Evolutionary conservation across 75 land plant species (phyloP).

Genomic region (Picea sitchensis): DNA sequence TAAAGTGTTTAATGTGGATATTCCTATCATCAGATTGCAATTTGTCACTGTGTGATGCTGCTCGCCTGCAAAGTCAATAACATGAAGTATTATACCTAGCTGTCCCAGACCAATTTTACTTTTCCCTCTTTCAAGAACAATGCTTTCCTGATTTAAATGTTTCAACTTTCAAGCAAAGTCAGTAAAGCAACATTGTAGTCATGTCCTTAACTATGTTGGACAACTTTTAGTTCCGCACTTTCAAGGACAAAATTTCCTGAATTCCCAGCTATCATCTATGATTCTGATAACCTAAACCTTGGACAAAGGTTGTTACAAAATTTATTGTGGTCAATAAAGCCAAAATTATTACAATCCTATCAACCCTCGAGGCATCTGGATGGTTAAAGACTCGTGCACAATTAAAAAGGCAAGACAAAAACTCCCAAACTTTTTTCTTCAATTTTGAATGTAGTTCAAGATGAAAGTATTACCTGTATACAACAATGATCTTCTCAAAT

Average conservation of each 20-base stretch:
- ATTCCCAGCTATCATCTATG: neutral
- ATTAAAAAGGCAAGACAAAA: neutral
- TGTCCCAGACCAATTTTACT: neutral
- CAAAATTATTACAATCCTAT: neutral
- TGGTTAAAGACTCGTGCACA: neutral
- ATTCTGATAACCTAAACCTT: neutral
- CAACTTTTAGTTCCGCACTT: too few species aligned
- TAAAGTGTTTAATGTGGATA: slow-evolving; percentile 83
- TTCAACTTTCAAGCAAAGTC: slow-evolving; percentile 2
- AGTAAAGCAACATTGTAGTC: neutral
- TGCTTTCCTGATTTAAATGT: neutral
- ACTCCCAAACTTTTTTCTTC: neutral
- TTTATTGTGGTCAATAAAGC: neutral
- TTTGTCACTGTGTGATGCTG: slow-evolving; percentile 23
- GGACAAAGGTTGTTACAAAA: too few species aligned
- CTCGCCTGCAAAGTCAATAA: slow-evolving; percentile 41
- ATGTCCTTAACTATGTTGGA: neutral
- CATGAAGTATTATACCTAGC: neutral
- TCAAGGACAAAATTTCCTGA: too few species aligned
- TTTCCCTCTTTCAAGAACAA: neutral
- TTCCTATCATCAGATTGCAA: slow-evolving; percentile 49
- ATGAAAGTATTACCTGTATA: slow-evolving; percentile 67
- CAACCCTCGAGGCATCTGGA: neutral
- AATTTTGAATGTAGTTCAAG: neutral
- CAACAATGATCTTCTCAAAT: slow-evolving; percentile 92